These are phyloP conservation scores for Talaromyces ruber DNA, from an alignment of 495 filamentous ascomycete genomes.

Conservation along the genomic window DNA sequence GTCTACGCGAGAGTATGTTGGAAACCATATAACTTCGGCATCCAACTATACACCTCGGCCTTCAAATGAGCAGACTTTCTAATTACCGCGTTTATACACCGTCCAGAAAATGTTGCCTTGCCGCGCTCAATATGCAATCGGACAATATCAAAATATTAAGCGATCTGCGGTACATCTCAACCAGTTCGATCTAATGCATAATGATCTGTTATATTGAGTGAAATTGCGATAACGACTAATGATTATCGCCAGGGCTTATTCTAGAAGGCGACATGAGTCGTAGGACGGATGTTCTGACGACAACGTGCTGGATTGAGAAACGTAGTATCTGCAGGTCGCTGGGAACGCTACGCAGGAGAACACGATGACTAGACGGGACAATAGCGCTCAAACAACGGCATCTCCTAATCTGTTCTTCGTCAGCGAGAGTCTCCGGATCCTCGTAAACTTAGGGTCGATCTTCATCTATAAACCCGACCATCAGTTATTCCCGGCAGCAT, in stretches of 20 bases:
- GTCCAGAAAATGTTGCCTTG: not conserved
- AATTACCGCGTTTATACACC: not conserved
- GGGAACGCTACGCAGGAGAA: not conserved
- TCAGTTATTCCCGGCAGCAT: not conserved
- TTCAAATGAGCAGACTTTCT: not conserved
- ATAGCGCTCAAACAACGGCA: not conserved
- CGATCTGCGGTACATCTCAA: not conserved
- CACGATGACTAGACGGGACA: not conserved
- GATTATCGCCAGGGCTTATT: not conserved
- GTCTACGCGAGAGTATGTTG: not conserved
- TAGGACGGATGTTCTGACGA: not conserved
- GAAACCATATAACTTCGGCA: not conserved
- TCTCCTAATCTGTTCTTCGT: not conserved
- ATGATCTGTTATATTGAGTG: not conserved
- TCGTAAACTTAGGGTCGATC: not conserved
- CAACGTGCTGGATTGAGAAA: not conserved
- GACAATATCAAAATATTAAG: not conserved
- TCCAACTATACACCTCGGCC: not conserved
- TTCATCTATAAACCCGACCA: not conserved
- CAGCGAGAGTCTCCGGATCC: not conserved
- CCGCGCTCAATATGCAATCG: not conserved
- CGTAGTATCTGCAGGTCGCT: not conserved
- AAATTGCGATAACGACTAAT: not conserved
- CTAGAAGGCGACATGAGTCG: not conserved
- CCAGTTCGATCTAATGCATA: not conserved